Evolutionary conservation across 148 eudicot genomes (phyloP).

Genomic region (Fagopyrum homotropicum): DNA sequence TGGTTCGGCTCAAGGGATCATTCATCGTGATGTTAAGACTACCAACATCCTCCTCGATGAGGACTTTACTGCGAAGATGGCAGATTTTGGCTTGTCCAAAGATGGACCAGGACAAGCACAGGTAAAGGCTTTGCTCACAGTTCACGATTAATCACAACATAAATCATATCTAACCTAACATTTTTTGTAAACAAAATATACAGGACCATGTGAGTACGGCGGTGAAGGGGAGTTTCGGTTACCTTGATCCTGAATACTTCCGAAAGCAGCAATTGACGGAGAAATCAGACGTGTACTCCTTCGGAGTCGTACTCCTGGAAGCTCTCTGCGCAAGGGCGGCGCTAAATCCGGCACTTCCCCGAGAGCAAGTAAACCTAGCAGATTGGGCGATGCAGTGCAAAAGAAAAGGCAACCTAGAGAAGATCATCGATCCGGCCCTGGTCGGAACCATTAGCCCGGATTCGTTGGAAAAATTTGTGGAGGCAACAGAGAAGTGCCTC

Average conservation of each 20-base stretch:
- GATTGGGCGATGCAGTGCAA: slow-evolving; percentile 85
- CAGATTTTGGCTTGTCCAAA: slow-evolving; percentile 72
- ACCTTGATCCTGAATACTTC: slow-evolving; percentile 91
- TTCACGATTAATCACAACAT: too few relatives aligned
- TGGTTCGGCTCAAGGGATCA: slow-evolving; percentile 71
- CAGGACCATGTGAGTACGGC: slow-evolving; percentile 53
- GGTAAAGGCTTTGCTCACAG: not conserved
- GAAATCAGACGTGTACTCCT: slow-evolving; percentile 88
- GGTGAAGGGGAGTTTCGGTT: slow-evolving; percentile 87
- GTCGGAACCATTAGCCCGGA: slow-evolving; percentile 42
- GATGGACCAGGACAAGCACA: slow-evolving; percentile 38
- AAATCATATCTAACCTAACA: too few relatives aligned
- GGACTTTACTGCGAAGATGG: slow-evolving; percentile 66
- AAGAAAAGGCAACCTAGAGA: slow-evolving; percentile 49
- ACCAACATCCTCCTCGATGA: slow-evolving; percentile 82
- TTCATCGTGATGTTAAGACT: slow-evolving; percentile 80
- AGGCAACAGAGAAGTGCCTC: slow-evolving; percentile 89
- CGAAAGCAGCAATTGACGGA: slow-evolving; percentile 85
- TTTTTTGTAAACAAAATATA: not conserved
- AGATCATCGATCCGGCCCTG: slow-evolving; percentile 59
- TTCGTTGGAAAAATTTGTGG: slow-evolving; percentile 60
- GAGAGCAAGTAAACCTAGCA: slow-evolving; percentile 88
- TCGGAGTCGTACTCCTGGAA: slow-evolving; percentile 83
- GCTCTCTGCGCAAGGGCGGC: slow-evolving; percentile 77
- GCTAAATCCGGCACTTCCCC: slow-evolving; percentile 57